Conservation (phyloP, 176 grass and related monocot genomes). For the Bothriochloa decipiens region DNA sequence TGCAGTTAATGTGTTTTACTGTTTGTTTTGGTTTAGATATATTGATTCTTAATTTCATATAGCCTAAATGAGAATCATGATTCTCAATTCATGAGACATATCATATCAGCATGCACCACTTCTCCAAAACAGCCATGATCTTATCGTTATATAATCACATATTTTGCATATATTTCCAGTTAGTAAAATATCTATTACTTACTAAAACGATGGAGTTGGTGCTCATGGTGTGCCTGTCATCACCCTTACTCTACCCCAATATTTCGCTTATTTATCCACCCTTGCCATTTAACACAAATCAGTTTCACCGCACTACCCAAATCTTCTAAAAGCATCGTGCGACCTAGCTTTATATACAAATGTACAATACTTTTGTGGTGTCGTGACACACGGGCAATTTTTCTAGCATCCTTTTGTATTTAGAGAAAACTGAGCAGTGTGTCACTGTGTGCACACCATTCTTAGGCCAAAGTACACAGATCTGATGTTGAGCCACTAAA, state of each 20-base stretch:
- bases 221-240: not conserved
- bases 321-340: not conserved
- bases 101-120: not conserved
- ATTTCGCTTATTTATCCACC: not conserved
- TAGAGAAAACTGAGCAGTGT: not conserved
- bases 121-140: conserved; percentile 1
- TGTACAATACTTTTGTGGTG: not conserved
- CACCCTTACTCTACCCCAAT: not conserved
- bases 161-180: conserved; percentile 7
- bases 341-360: not conserved
- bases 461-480: not conserved
- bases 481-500: conserved; percentile 5
- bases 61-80: conserved; percentile 25
- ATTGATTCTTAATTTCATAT: conserved; percentile 20
- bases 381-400: not conserved
- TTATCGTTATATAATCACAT: not conserved
- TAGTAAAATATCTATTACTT: not conserved
- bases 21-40: conserved; percentile 21
- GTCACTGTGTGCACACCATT: not conserved
- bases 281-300: not conserved
- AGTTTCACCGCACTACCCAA: not conserved
- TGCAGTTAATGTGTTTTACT: conserved; percentile 36
- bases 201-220: not conserved
- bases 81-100: not conserved
- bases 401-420: conserved; percentile 24